Evolutionary conservation across 257 asterid species (phyloP), one percentile per base, ranked within the genome.

Genomic region (Penstemon newberryi): DNA sequence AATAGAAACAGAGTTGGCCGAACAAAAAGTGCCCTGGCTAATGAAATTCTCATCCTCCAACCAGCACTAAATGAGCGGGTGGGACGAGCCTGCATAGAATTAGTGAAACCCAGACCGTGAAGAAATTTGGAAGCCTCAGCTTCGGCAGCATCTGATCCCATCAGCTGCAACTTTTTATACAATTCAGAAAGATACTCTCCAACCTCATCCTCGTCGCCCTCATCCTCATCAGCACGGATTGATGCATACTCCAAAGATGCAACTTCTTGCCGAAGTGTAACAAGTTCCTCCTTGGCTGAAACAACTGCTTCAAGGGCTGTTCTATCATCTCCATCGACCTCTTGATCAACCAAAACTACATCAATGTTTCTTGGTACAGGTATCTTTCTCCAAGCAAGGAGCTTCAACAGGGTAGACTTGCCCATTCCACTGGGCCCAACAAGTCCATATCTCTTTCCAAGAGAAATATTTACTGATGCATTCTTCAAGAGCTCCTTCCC

Each of bases 101-200:
- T 83, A n/a, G 87, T 83, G 67, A 87, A 87, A 67, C 95, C 91
- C 80, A 85, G 50, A 39, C 95, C 95, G 50, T 87, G 84, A 67
- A 87, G 86, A 79, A 87, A 85, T 68, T 87, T 85, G 0, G 91
- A 85, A 64, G 95, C 91, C 73, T 83, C 89, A 49, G 89, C 80
- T 80, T 87, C 95, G 10, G 89, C 91, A 61, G 89, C 87, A 81
- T 85, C 91, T 42, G 87, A 83, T 7, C 89, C 91, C 87, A 87
- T 81, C 58, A 85, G 65, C 77, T 85, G 86, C 79, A 87, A 68
- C 69, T 65, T 74, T 54, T 87, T 91, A 46, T 87, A 85, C 73
- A 87, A 40, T 67, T 87, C 89, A 56, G 86, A 65, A 49, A 87
- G 91, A 63, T 76, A 80, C 64, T 81, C 87, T 25, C 85, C 87